Conservation (phyloP, 78 protist species). For the Ministeria vibrans region DNA sequence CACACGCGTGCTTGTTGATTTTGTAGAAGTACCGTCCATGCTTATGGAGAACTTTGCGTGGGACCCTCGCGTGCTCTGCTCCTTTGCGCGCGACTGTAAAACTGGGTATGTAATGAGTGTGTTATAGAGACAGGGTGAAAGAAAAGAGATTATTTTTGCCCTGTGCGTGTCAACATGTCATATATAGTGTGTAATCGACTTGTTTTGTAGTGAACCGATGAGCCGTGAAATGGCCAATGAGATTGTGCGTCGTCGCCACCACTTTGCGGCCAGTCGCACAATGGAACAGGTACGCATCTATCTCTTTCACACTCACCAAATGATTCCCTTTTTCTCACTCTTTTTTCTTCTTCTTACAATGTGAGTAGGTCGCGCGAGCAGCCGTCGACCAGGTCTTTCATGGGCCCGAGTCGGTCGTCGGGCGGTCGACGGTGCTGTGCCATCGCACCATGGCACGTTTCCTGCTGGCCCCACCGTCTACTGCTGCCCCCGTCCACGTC, state of each 20-base stretch:
- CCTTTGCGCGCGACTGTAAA: constrained; percentile 11
- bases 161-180: background rate
- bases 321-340: no score
- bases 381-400: background rate
- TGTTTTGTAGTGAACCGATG: no score
- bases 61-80: constrained; percentile 25
- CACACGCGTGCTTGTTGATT: constrained; percentile 60
- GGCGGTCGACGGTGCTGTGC: background rate
- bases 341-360: constrained; percentile 5
- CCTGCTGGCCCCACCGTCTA: no score
- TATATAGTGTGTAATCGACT: no score
- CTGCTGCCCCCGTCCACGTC: background rate
- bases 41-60: constrained; percentile 33
- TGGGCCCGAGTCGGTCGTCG: background rate
- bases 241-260: background rate
- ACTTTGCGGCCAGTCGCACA: background rate
- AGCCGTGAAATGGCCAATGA: no score
- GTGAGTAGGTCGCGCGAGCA: background rate
- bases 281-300: no score
- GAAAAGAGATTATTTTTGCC: background rate
- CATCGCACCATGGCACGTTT: background rate
- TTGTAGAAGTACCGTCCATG: constrained; percentile 37
- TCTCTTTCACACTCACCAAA: no score
- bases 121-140: background rate
- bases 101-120: constrained; percentile 12